These are phyloP conservation scores for Stachybotrys elegans DNA, from an alignment of 2,329 filamentous ascomycete species.

Conservation along the genomic window DNA sequence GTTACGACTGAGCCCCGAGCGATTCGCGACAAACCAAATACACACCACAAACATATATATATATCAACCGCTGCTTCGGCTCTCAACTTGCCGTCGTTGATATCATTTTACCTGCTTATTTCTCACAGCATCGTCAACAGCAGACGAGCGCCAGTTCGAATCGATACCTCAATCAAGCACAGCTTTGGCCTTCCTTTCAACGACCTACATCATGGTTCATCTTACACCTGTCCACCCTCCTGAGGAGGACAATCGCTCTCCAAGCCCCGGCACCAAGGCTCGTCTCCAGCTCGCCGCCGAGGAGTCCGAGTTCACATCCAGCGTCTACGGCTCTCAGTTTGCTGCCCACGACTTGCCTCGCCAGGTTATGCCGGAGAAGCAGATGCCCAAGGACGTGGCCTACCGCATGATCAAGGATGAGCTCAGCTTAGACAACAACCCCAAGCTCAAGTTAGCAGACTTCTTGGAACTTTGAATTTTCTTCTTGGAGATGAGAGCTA, in stretches of 20 bases:
- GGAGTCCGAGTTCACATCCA: constrained; percentile 62
- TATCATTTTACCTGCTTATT: no score
- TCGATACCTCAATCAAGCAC: no score
- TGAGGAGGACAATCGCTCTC: constrained; percentile 20
- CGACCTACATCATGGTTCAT: constrained; percentile 42
- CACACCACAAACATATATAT: no score
- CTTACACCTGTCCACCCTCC: constrained; percentile 38
- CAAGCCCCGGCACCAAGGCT: constrained; percentile 2
- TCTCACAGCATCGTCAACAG: no score
- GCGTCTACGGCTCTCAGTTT: constrained; percentile 83
- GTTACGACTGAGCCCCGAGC: no score
- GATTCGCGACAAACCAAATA: no score
- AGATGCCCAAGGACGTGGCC: constrained; percentile 91
- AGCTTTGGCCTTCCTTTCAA: no score
- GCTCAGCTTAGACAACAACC: constrained; percentile 84
- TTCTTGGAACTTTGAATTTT: background rate
- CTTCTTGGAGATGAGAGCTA: background rate
- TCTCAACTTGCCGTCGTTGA: no score
- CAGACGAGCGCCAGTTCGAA: no score
- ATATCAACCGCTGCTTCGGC: no score
- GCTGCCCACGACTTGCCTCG: constrained; percentile 75
- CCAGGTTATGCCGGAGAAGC: constrained; percentile 79
- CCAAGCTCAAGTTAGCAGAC: constrained; percentile 66
- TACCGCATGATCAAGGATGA: constrained; percentile 97
- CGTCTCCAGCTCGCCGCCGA: constrained; percentile 35